Evolutionary conservation across 345 rosid species (phyloP), one percentile per base, ranked within the genome.

Genomic region (Rhodomyrtus tomentosa): DNA sequence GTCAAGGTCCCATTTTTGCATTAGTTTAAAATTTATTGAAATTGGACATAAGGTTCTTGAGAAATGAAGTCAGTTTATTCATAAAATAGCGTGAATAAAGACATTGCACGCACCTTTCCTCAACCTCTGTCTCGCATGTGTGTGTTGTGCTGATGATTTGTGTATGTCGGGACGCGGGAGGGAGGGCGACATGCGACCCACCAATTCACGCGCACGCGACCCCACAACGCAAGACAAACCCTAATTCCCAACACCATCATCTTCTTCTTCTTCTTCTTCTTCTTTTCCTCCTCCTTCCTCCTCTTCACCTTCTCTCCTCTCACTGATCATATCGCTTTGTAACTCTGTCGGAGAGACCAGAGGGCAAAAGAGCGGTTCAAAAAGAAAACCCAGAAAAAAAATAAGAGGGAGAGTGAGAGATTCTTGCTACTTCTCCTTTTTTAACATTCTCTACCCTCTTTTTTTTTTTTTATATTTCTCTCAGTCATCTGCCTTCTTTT

Each of bases 111-210:
- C 79, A 68, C 79, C 79, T 68, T 82, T 27, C 72, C n/a, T 54
- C 25, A 38, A 18, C 50, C 72, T 25, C 20, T 81, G 21, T 48
- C 74, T 50, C 84, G 27, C 10, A 36, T 22, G 13, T 82, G 25
- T 79, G 50, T 22, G n/a, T 42, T 42, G 18, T 79, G 50, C 38
- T 9, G 79, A 68, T 68, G 79, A 56, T 74, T 25, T 84, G 53
- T 55, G 10, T 48, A 40, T 80, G 89, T 91, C 83, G 85, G 85
- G 83, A 72, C 76, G 52, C 84, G 83, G 85, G 87, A 45, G 81
- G 29, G 82, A 83, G 83, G 58, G 81, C 80, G 87, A 87, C 88
- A 87, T 88, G 92, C 85, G 81, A 25, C 89, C 89, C 92, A 88
- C 85, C 84, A 81, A 82, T 86, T 84, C 88, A 84, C 55, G 74